A percentile compares a stretch with the other conserved stretches of the same genome.
phyloP scores from a whole-genome alignment of 192 early-diverging fungal species.

The Helicostylum pulchrum region DNA sequence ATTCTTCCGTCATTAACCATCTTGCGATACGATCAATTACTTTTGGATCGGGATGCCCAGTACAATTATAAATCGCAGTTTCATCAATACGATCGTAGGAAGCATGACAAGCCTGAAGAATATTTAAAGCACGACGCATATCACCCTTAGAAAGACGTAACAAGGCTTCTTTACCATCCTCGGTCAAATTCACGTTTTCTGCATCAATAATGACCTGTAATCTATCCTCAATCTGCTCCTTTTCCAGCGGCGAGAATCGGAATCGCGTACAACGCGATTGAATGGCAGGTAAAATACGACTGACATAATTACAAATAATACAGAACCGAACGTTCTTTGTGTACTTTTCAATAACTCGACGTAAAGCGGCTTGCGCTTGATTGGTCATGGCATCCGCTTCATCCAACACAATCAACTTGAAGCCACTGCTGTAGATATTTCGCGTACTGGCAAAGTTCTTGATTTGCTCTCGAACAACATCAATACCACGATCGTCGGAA shows the following conservation, averaged over 20 bases:
- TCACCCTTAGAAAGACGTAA: constrained; percentile 88
- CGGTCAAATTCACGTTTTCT: constrained; percentile 79
- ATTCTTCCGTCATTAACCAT: constrained; percentile 86
- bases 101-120: constrained; percentile 91
- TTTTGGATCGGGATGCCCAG: constrained; percentile 83
- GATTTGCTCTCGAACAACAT: constrained; percentile 96
- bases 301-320: constrained; percentile 98
- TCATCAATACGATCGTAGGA: constrained; percentile 76
- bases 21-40: constrained; percentile 77
- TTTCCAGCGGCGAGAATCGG: constrained; percentile 85
- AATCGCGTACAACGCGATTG: constrained; percentile 99
- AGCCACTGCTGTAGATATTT: constrained; percentile 87
- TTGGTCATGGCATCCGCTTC: constrained; percentile 97
- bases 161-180: constrained; percentile 77
- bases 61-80: constrained; percentile 86
- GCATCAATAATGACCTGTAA: constrained; percentile 66
- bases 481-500: constrained; percentile 98
- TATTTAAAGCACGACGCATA: constrained; percentile 95
- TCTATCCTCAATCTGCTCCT: constrained; percentile 74
- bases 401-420: constrained; percentile 96
- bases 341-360: constrained; percentile 98
- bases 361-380: constrained; percentile 86
- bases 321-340: constrained; percentile 97
- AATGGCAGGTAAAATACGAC: constrained; percentile 95
- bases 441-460: constrained; percentile 97